Base-by-base conservation (phyloP, 2,329 filamentous ascomycete species). In the Tolypocladium inflatum region DNA sequence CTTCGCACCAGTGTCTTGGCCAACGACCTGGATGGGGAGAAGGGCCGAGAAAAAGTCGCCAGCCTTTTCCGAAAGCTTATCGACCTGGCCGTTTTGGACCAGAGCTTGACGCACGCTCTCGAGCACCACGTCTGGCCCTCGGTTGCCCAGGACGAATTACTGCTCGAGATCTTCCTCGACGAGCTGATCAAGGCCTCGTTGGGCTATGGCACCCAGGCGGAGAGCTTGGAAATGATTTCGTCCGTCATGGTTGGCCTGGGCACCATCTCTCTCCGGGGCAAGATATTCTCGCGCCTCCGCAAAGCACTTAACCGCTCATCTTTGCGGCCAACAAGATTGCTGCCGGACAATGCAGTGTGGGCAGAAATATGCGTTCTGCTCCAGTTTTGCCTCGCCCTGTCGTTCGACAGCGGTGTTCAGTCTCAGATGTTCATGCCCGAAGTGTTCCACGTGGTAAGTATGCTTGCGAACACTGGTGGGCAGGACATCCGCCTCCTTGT, bases 281-380 rank as follows among this genome's bases (percentile, higher is more conserved):
- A 84, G 66, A 76, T 88, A 26, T 80, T 89, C 23, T 83, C 84
- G 33, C 78, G 85, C 35, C 76, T 89, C 45, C 79, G 86, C 52
- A 89, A 88, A 69, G 83, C 84, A 2, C 73, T 89, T 53, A 88
- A 87, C 64, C 78, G 85, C 59, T 86, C 85, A 7, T 88, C 85
- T 1, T 73, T 87, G 56, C 78, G 85, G 42, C 84, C 85, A n/a
- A 88, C 85, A 1, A 82, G 82, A 62, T 76, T 81, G 55, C 74
- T 89, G 2, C 81, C 84, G 10, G 86, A 89, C 59, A 88, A 88
- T 63, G 77, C 80, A 2, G 84, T 87, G 10, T 89, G 86, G 86
- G 73, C 78, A n/a, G 86, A 89, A 69, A 83, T 89, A 35, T 87
- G 85, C 66, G 78, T 88, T 52, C 73, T 89, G 38, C 74, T 89